Percentiles rank a stretch among this genome's conserved stretches.
Conservation (phyloP, 208 protist genomes). For the Acanthamoeba healyi region DNA sequence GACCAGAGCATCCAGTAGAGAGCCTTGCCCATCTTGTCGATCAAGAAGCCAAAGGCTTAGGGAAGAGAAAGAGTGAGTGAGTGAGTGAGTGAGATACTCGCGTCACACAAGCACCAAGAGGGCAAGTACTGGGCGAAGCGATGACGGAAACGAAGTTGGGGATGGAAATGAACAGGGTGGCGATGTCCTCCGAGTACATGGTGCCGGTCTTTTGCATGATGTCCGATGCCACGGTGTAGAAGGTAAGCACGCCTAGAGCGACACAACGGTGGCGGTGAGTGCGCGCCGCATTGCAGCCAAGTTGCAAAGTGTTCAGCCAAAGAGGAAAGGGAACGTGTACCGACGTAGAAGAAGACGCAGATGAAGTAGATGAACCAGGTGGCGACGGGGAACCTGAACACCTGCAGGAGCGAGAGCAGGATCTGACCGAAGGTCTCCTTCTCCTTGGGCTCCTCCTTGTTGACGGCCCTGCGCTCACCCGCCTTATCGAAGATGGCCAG, state of each 20-base stretch:
- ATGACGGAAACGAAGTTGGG: constrained; percentile 93
- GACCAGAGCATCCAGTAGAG: constrained; percentile 84
- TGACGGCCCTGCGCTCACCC: not conserved
- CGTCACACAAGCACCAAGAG: no score
- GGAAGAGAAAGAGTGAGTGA: not conserved
- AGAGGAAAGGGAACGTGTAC: constrained; percentile 84
- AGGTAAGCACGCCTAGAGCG: constrained; percentile 68
- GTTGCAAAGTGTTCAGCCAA: no score
- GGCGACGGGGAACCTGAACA: constrained; percentile 87
- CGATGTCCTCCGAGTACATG: constrained; percentile 80
- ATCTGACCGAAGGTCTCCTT: not conserved
- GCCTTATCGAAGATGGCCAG: constrained; percentile 90
- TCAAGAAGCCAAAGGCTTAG: constrained; percentile 89
- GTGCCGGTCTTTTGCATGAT: constrained; percentile 79
- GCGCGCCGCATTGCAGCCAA: not conserved
- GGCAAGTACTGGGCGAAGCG: constrained; percentile 85
- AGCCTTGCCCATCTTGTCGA: constrained; percentile 92
- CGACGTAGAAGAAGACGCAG: constrained; percentile 93
- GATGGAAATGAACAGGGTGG: constrained; percentile 91
- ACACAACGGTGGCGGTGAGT: not conserved
- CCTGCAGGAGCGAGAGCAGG: constrained; percentile 82
- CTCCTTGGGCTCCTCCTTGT: constrained; percentile 20
- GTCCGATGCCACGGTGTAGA: constrained; percentile 78
- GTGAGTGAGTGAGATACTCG: not conserved
- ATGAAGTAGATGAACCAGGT: constrained; percentile 92